Evolutionary conservation across 2,329 filamentous ascomycete species (phyloP).

Genomic region (Tolypocladium cylindrosporum): DNA sequence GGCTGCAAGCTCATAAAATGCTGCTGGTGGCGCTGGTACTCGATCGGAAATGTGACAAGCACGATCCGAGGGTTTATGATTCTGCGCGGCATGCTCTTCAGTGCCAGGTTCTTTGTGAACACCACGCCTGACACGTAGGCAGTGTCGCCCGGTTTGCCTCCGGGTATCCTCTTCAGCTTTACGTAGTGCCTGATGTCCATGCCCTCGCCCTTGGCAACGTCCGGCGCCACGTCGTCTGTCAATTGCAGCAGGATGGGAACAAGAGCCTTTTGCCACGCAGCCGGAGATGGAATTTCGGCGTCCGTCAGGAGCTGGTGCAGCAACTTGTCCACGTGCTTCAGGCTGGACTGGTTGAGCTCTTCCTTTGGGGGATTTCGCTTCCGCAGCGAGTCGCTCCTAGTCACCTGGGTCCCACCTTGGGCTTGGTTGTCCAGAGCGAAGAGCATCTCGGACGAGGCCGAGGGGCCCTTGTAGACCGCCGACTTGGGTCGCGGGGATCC

Average conservation of each 20-base stretch:
- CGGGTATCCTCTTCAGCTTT: constrained; percentile 92
- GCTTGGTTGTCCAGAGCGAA: constrained; percentile 34
- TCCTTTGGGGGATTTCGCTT: constrained; percentile 64
- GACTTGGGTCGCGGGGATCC: constrained; percentile 62
- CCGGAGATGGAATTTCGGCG: constrained; percentile 57
- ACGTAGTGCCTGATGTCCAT: constrained; percentile 98
- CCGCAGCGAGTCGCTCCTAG: constrained; percentile 75
- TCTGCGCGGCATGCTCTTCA: constrained; percentile 90
- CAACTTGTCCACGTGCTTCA: constrained; percentile 79
- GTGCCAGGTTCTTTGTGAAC: constrained; percentile 90
- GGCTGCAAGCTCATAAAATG: constrained; percentile 98
- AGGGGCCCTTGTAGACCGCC: constrained; percentile 45
- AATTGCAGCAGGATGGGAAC: constrained; percentile 84
- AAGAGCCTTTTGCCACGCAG: constrained; percentile 81
- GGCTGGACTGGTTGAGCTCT: constrained; percentile 77
- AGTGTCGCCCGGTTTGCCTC: constrained; percentile 81
- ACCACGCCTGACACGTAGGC: constrained; percentile 95
- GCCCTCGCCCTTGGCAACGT: constrained; percentile 81
- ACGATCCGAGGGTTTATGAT: constrained; percentile 79
- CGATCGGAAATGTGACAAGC: constrained; percentile 88
- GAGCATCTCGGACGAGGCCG: constrained; percentile 40
- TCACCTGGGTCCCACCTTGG: constrained; percentile 40
- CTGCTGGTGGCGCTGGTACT: constrained; percentile 77
- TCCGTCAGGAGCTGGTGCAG: constrained; percentile 77
- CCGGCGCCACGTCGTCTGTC: constrained; percentile 88